Conservation (phyloP, 345 rosid genomes). For the Gynandropsis gynandra region DNA sequence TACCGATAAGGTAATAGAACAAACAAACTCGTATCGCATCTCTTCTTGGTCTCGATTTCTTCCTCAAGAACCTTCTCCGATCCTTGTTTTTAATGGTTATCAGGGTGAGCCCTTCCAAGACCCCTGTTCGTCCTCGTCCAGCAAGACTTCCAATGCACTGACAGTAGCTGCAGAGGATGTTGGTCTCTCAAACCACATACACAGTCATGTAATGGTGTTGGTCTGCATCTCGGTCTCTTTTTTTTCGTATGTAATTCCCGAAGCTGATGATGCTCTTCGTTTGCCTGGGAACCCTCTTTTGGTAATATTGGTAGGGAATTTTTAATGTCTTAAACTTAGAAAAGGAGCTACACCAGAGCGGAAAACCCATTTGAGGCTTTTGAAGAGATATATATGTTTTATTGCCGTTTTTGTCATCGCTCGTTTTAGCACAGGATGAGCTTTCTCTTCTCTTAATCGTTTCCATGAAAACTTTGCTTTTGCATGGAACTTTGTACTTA, state of each 20-base stretch:
- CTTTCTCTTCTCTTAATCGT: no score
- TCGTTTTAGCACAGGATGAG: no score
- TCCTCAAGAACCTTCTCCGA: no score
- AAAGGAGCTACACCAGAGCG: no score
- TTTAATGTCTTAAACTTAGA: no score
- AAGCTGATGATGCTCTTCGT: constrained; percentile 5
- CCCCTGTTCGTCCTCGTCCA: constrained; percentile 71
- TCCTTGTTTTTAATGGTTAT: constrained; percentile 7
- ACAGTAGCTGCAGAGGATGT: neutral
- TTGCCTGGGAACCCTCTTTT: constrained; percentile 19
- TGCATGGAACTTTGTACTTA: no score
- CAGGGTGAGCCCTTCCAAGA: constrained; percentile 82
- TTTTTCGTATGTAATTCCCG: constrained; percentile 16
- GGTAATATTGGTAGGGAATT: neutral
- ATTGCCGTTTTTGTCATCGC: no score
- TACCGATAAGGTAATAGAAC: constrained; percentile 52
- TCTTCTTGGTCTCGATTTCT: neutral
- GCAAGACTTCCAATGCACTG: constrained; percentile 49
- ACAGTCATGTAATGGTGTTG: constrained; percentile 34
- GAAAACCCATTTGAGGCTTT: no score
- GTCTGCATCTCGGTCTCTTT: constrained; percentile 24
- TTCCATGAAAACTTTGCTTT: no score
- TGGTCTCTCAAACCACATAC: constrained; percentile 29
- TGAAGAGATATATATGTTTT: no score
- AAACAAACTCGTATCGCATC: constrained; percentile 5